A percentile compares a stretch with the other conserved stretches of the same genome.
phyloP scores from a whole-genome alignment of 1,139 yeast genomes.

The Petasospora rhodanensis region DNA sequence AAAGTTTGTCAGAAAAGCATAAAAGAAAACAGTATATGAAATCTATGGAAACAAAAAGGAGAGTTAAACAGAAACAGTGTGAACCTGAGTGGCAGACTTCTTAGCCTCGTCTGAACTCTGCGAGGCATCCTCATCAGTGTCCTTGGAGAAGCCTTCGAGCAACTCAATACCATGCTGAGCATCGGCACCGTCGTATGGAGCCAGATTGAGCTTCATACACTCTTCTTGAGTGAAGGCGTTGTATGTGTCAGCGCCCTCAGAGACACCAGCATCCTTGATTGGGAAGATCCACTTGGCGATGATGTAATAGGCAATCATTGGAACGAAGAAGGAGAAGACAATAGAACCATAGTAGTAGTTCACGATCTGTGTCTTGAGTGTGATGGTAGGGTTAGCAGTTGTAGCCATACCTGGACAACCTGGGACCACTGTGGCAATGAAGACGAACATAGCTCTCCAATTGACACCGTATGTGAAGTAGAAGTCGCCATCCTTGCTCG shows the following conservation, averaged over 20 bases:
- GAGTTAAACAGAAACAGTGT: too few species aligned
- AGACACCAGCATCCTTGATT: constrained; percentile 14
- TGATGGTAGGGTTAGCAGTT: constrained; percentile 23
- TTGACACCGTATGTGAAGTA: constrained; percentile 29
- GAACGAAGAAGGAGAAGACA: constrained; percentile 23
- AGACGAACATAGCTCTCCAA: constrained; percentile 25
- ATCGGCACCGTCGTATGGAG: constrained; percentile 16
- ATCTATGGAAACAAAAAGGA: too few species aligned
- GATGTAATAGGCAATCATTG: constrained; percentile 19
- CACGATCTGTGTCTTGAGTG: constrained; percentile 16
- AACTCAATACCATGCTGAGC: constrained; percentile 4
- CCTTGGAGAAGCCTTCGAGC: constrained; percentile 5
- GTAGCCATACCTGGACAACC: constrained; percentile 29
- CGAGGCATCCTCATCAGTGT: neutral
- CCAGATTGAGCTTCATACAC: constrained; percentile 19
- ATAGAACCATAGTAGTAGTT: constrained; percentile 24
- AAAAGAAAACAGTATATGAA: too few species aligned
- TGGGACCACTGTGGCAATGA: constrained; percentile 23
- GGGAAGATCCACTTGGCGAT: constrained; percentile 23
- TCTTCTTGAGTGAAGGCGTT: constrained; percentile 26
- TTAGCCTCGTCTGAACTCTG: too few species aligned
- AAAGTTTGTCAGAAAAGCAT: too few species aligned
- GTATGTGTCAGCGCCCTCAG: constrained; percentile 23
- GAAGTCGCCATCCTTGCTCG: constrained; percentile 27
- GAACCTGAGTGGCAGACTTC: too few species aligned